A percentile compares a stretch with the other conserved stretches of the same genome.
Conservation (phyloP, 1,139 yeast species). For the Geotrichum carabidarum region DNA sequence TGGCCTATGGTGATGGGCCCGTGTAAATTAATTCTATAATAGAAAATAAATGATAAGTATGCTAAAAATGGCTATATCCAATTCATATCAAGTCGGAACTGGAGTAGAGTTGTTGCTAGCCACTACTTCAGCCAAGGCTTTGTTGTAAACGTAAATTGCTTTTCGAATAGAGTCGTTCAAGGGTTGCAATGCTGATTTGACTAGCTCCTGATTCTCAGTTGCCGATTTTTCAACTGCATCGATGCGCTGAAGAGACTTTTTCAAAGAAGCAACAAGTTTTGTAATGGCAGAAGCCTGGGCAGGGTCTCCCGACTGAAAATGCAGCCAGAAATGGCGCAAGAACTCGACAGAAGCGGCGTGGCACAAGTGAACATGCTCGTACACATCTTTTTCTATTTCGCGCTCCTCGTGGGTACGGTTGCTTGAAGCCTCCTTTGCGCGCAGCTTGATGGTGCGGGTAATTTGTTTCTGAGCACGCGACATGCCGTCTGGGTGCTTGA, state of each 20-base stretch:
- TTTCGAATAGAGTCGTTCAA: conserved; percentile 15
- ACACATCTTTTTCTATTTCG: conserved; percentile 23
- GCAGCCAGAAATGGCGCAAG: conserved; percentile 64
- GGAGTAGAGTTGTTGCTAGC: neutral
- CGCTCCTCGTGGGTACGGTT: conserved; percentile 20
- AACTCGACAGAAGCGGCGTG: conserved; percentile 70
- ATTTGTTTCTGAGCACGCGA: conserved; percentile 27
- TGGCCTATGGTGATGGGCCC: conserved; percentile 24
- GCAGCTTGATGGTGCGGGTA: conserved; percentile 23
- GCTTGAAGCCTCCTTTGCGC: conserved; percentile 25
- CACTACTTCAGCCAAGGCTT: conserved; percentile 15
- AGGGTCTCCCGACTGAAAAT: conserved; percentile 54
- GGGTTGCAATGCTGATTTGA: conserved; percentile 18
- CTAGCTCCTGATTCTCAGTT: conserved; percentile 16
- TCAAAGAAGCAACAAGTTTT: conserved; percentile 46
- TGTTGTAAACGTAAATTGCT: conserved; percentile 18
- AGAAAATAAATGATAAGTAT: too few species aligned
- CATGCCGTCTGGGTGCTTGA: conserved; percentile 22
- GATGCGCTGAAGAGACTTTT: conserved; percentile 46
- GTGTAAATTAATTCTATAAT: neutral
- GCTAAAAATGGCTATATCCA: too few species aligned
- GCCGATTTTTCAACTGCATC: conserved; percentile 36
- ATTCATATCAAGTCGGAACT: neutral
- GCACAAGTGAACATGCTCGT: conserved; percentile 37
- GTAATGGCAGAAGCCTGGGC: conserved; percentile 46